Base-by-base conservation (phyloP, 805 yeast species). In the Brettanomyces bruxellensis region DNA sequence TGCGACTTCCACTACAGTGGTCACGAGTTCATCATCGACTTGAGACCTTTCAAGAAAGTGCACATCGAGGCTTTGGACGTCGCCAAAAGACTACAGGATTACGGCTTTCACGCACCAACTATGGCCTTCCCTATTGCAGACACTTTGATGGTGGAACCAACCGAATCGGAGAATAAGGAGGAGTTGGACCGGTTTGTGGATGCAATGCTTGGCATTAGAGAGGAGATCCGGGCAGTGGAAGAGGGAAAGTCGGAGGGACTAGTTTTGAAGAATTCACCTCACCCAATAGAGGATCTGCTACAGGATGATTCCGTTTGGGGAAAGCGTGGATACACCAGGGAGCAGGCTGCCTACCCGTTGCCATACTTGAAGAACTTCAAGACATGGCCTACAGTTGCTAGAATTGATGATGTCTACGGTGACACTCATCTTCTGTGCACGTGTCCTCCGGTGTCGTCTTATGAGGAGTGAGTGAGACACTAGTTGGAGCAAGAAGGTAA, bases 71-170 rank as follows among this genome's bases (percentile, higher is more conserved):
- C 97, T 22, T 87, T 91, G 56, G 99, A 93, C 64, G 81, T 93
- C 49, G 98, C 99, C 47, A 93, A 93, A 72, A 80, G 99, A 66
- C 74, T 93, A 50, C 98, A 93, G 69, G 99, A 93, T 68, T 93
- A 91, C 64, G 96, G 98, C 0, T 93, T 93, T 79, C 99, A 93
- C 67, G 96, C 96, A 1, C 99, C 99, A 51, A 93, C 99, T 25
- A 82, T 93, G 86, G 93, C 98, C 3, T 93, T 93, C 86, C 99
- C 99, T 8, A 95, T 93, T 44, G 91, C 97, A 4, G 95, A 95
- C 51, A 93, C 99, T 2, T 75, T 93, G 56, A 93, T 93, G 99
- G 80, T 93, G 52, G 99, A 93, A 70, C 99, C 99, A 49, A 93
- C 99, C 3, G 99, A 93, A 69, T 83, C 93, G 18, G 99, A 93